Base-by-base conservation (phyloP, 257 asterid genomes). In the Knoxia roxburghii region DNA sequence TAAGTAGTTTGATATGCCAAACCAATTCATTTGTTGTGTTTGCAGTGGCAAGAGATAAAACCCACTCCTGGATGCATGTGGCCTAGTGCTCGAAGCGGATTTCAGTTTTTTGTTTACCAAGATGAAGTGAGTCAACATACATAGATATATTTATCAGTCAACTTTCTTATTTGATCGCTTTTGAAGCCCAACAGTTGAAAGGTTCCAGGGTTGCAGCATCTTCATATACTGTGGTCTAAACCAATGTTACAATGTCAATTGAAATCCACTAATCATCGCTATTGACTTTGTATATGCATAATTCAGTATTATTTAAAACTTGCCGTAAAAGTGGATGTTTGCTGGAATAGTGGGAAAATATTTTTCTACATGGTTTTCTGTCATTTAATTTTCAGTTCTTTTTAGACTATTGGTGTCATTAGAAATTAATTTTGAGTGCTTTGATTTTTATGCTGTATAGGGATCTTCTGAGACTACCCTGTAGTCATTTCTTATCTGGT, bases 61-160 rank as follows among this genome's bases (percentile, higher is more conserved):
- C 95, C 95, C 57, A 86, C 71, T 55, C 97, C 87, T 33, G 99
- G 99, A 69, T 76, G 87, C 81, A 68, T 94, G 95, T 90, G 99
- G 99, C 99, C 99, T 5, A 86, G 95, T 67, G 84, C 96, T 80
- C 89, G 99, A 80, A 94, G 99, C 78, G 99, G 99, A 52, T 94
- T 94, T 81, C 97, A 94, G 67, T 84, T 94, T 70, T 59, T 79
- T 77, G 95, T 88, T 78, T 78, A 90, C 80, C 97, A 90, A 82
- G 99, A 90, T 83, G 89, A 82, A 80, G 99, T 86, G 78, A 75
- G 83, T 73, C 49, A 73, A 21, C 40, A 33, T 3, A 21, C 26
- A n/a, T 7, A 13, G 14, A 21, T 6, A 49, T 52, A 30, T 62
- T 23, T 32, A 49, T 45, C 65, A 49, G 72, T 33, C 33, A 13